Conservation (phyloP, 139 green algal species). For the Tetradesmus lagerheimii region DNA sequence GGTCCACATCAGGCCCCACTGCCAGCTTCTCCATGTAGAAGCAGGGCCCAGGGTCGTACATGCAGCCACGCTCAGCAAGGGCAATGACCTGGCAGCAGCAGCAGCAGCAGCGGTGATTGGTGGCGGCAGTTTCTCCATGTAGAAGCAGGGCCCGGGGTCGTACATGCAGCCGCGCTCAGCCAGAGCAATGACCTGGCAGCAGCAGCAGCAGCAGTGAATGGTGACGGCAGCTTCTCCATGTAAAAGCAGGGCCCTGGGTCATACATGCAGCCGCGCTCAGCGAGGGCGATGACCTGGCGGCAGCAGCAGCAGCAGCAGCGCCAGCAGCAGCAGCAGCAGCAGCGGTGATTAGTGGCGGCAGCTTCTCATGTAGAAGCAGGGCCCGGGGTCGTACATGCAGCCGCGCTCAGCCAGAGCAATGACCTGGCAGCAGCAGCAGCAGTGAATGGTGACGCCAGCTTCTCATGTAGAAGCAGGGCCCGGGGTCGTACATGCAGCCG, state of each 20-base stretch:
- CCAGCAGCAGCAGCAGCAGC: neutral
- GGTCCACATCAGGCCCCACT: conserved; percentile 70
- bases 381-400: conserved; percentile 82
- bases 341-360: neutral
- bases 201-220: neutral
- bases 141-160: conserved; percentile 84
- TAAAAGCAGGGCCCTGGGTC: conserved; percentile 85
- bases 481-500: conserved; percentile 83
- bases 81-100: conserved; percentile 77
- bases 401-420: conserved; percentile 85
- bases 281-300: conserved; percentile 80
- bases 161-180: conserved; percentile 80
- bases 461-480: conserved; percentile 73
- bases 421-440: conserved; percentile 55
- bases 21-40: conserved; percentile 86
- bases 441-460: neutral
- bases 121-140: conserved; percentile 7
- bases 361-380: conserved; percentile 68
- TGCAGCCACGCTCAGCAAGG: conserved; percentile 76
- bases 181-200: conserved; percentile 79
- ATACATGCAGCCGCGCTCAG: conserved; percentile 78
- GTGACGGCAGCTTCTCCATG: neutral
- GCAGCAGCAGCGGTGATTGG: neutral
- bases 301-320: neutral
- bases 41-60: conserved; percentile 86